These are phyloP conservation scores for Syncephalastrum monosporum DNA, from an alignment of 371 early-diverging fungal species.

Conservation along the genomic window DNA sequence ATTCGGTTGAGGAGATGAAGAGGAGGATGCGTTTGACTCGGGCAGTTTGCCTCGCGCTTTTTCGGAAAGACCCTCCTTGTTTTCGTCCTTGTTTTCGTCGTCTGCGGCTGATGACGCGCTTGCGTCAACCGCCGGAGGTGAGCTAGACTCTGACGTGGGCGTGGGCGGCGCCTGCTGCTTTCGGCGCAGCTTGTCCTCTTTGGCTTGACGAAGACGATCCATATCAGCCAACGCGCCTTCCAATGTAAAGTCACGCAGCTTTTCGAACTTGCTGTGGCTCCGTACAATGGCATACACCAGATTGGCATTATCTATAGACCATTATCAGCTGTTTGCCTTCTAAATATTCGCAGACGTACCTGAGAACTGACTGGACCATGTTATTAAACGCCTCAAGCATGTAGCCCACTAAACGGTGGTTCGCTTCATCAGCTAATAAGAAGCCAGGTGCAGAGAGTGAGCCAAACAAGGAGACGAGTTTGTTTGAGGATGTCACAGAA, in stretches of 20 bases:
- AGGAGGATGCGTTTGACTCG: constrained; percentile 15
- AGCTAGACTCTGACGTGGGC: neutral
- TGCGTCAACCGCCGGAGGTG: too few species aligned
- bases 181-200: constrained; percentile 29
- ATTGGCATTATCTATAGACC: constrained; percentile 61
- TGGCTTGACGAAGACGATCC: constrained; percentile 45
- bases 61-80: constrained; percentile 25
- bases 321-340: too few species aligned
- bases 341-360: constrained; percentile 30
- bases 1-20: constrained; percentile 10
- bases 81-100: neutral
- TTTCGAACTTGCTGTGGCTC: constrained; percentile 63
- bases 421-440: constrained; percentile 73
- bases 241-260: constrained; percentile 61
- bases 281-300: constrained; percentile 79
- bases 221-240: constrained; percentile 61
- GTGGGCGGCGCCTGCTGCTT: constrained; percentile 4
- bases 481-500: constrained; percentile 68
- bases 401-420: constrained; percentile 71
- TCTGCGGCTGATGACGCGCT: too few species aligned
- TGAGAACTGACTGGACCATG: constrained; percentile 72
- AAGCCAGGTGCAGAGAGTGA: constrained; percentile 81
- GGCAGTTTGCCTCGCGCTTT: constrained; percentile 44
- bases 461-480: constrained; percentile 71
- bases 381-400: constrained; percentile 78